Evolutionary conservation across 306 rosid genomes (phyloP), one percentile per base, ranked within the genome.

Genomic region (Fragaria nilgerrensis): DNA sequence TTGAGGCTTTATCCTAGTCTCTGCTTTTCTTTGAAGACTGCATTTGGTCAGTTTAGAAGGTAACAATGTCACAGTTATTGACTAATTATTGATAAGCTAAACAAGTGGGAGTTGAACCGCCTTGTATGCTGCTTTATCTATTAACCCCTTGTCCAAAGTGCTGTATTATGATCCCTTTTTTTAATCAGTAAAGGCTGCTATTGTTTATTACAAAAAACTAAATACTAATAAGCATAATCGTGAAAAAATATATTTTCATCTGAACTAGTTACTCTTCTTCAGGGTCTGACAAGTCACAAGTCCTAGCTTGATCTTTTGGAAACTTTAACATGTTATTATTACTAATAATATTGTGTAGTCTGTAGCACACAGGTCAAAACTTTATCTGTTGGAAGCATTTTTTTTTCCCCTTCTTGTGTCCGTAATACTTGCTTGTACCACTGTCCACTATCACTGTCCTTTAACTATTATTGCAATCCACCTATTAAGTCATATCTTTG

Each of bases 401-500:
- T 53, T 53, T 55, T 53, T 27, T 34, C 36, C 36, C 36, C 36
- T 32, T 32, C 71, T 43, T 43, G 9, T 76, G 12, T 63, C 9
- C 13, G 17, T 32, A 8, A 15, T 16, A 64, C 10, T 34, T 64
- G 44, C 13, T 53, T 79, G 65, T 25, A 16, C 27, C 68, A 16
- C 7, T 29, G 27, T 41, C 56, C 37, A 74, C 67, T 8, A 4
- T 58, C 37, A 14, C 27, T 58, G 43, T 34, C 50, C 34, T 72
- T 68, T 41, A 19, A 16, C 75, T 49, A 9, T 25, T 29, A n/a
- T 70, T 70, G 23, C 22, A 70, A 27, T 29, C 22, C 27, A 17
- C 25, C 49, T 77, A 52, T 56, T 34, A 74, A 63, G 48, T 52
- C 55, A n/a, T 34, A 68, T 73, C 69, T 55, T 50, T 58, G 53